Evolutionary conservation across 495 filamentous ascomycete species (phyloP).

Genomic region (Annulohypoxylon maeteangense): DNA sequence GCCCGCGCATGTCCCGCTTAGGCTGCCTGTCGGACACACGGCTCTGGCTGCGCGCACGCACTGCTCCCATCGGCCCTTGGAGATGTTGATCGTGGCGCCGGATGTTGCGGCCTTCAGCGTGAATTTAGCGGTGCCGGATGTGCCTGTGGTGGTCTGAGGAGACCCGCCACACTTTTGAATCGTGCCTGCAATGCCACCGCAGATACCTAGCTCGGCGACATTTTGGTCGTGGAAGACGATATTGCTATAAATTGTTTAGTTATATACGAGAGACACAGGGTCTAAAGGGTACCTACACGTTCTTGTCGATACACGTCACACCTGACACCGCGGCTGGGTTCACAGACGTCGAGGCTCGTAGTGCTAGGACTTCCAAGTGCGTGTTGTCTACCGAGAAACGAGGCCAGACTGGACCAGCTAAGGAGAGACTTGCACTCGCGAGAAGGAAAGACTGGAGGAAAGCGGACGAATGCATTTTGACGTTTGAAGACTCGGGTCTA

Average conservation of each 20-base stretch:
- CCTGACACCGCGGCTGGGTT: slow-evolving; percentile 51
- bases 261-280: background rate
- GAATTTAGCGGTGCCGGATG: slow-evolving; percentile 61
- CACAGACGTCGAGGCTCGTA: slow-evolving; percentile 48
- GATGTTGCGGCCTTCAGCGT: slow-evolving; percentile 48
- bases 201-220: slow-evolving; percentile 64
- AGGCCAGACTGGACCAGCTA: slow-evolving; percentile 41
- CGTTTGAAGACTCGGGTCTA: slow-evolving; percentile 3
- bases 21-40: slow-evolving; percentile 59
- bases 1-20: slow-evolving; percentile 59
- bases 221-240: slow-evolving; percentile 65
- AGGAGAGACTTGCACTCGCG: slow-evolving; percentile 28
- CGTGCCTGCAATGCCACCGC: slow-evolving; percentile 60
- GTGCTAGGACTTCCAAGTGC: slow-evolving; percentile 50
- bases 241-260: slow-evolving; percentile 45
- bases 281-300: slow-evolving; percentile 42
- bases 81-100: slow-evolving; percentile 60
- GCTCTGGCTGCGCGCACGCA: slow-evolving; percentile 61
- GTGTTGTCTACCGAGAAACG: slow-evolving; percentile 42
- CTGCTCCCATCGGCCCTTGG: slow-evolving; percentile 62
- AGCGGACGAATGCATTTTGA: slow-evolving; percentile 36
- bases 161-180: slow-evolving; percentile 56
- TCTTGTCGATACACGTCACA: slow-evolving; percentile 50
- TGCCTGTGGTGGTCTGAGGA: slow-evolving; percentile 53
- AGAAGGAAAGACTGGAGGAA: slow-evolving; percentile 40